phyloP scores from a whole-genome alignment of 768 basidiomycete genomes.

The Hebeloma cylindrosporum region DNA sequence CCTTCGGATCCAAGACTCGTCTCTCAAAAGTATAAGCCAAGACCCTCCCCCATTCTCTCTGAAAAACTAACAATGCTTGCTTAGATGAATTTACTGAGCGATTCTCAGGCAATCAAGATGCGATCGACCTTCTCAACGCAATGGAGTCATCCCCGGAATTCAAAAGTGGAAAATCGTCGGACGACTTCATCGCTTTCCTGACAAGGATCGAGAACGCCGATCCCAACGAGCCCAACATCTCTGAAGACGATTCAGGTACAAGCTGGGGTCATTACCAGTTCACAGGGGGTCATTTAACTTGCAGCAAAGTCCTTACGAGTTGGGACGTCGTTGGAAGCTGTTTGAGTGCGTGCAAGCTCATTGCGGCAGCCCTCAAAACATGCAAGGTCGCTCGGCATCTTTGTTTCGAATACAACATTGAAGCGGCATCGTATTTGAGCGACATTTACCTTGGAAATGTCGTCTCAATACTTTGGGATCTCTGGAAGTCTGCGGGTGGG shows the following conservation, averaged over 20 bases:
- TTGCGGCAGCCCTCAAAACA: conserved; percentile 11
- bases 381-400: conserved; percentile 7
- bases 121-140: background rate
- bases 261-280: conserved; percentile 21
- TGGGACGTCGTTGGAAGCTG: conserved; percentile 7
- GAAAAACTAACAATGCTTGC: no score
- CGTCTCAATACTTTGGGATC: conserved; percentile 1
- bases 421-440: background rate
- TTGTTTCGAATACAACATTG: background rate
- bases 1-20: no score
- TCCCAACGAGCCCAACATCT: conserved; percentile 9
- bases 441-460: conserved; percentile 7
- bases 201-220: conserved; percentile 15
- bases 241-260: conserved; percentile 14
- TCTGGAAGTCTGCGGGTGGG: background rate
- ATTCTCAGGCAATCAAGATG: no score
- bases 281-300: conserved; percentile 7
- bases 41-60: no score
- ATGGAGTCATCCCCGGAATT: background rate
- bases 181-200: background rate
- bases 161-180: background rate
- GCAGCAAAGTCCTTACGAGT: background rate
- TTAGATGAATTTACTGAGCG: no score
- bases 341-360: conserved; percentile 1
- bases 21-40: no score